Base-by-base conservation (phyloP, 306 rosid species). In the Prunus davidiana region DNA sequence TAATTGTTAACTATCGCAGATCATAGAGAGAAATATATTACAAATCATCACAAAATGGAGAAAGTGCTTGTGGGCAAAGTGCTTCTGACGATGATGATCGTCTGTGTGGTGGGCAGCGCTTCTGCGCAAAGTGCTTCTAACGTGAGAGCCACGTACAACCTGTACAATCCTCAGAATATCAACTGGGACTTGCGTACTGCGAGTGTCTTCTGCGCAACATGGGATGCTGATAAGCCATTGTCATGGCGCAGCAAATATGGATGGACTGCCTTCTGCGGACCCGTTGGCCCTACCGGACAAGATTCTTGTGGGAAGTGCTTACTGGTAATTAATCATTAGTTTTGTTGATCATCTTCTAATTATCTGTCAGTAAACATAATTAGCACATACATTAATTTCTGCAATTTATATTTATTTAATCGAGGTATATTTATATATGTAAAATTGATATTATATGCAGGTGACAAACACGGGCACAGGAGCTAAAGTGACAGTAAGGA, bases 161-260 rank as follows among this genome's bases (percentile, higher is more conserved):
- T 52, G 46, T 83, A 79, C 24, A 79, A 83, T 61, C 86, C 86
- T 4, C 60, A 72, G 54, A 56, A 83, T 28, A 71, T 73, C 52
- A 50, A 58, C 15, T 82, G 86, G 82, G 80, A 82, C 75, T 69
- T 78, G 79, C 50, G 2, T 47, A 30, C 52, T 3, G 85, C 73
- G 47, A 67, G 76, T 50, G 82, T 67, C 10, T 92, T 75, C 49
- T 91, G 97, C 56, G 64, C 94, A 16, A 89, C 97, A 5, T 89
- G 92, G 91, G 92, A 91, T 68, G 94, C 92, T 8, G 8, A 79
- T 69, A 67, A 87, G 74, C 88, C 92, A 0, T 79, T 79, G 7
- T 77, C 91, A 16, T 88, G 97, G 95, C 93, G 95, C 3, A 88
- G 83, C 77, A 87, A 80, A 52, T 86, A 89, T 45, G 93, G 91